Base-by-base conservation (phyloP, 2,329 filamentous ascomycete genomes). In the Orbilia brochopaga region DNA sequence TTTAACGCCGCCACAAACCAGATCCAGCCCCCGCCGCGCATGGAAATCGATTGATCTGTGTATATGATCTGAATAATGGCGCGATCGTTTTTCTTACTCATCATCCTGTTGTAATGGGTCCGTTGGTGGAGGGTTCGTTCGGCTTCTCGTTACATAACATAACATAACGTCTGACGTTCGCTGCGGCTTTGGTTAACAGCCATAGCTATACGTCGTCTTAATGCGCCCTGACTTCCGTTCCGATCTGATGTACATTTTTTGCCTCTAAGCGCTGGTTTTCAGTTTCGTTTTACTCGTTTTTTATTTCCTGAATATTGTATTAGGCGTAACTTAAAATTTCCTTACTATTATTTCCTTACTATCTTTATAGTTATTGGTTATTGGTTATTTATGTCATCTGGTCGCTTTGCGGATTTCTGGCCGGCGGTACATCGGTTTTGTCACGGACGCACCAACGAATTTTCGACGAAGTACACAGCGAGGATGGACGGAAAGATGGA, bases 31-130 rank as follows among this genome's bases (percentile, higher is more conserved):
- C 80, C 81, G 24, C 80, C 77, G 42, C 78, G 83, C 67, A 83
- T 83, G 82, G 82, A 81, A 59, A 83, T 83, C 76, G 82, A 83
- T 76, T 83, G 79, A 76, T 75, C 21, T 35, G 32, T 46, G 42
- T 42, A 51, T n/a, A n/a, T n/a, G n/a, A n/a, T n/a, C n/a, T n/a
- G n/a, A n/a, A n/a, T n/a, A n/a, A n/a, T n/a, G n/a, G n/a, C n/a
- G n/a, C n/a, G n/a, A n/a, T n/a, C n/a, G n/a, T n/a, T n/a, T n/a
- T n/a, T n/a, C n/a, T n/a, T n/a, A n/a, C n/a, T n/a, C n/a, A n/a
- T n/a, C 27, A 8, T 32, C 27, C 27, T 32, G 3, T 55, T 27
- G 42, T 48, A 17, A 13, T 42, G 13, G 37, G n/a, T 42, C n/a
- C n/a, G 37, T 4, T 17, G 13, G 4, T 13, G 37, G n/a, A 42